Conservation (phyloP, 2,329 filamentous ascomycete species). For the Calonectria montana region DNA sequence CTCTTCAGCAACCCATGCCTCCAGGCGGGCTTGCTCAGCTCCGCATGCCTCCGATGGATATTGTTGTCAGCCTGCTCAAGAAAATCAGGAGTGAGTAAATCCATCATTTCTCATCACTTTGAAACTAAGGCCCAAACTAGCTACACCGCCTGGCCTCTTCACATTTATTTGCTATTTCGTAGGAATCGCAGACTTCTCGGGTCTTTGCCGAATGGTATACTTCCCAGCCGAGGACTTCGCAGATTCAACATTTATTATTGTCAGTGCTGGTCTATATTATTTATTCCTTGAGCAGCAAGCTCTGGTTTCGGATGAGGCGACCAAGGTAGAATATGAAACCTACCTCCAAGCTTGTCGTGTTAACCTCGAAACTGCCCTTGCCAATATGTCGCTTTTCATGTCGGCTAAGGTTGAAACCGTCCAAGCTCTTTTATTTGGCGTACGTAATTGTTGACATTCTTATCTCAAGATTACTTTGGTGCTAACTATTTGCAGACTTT, state of each 20-base stretch:
- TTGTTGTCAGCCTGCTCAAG: conserved; percentile 62
- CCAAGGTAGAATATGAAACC: conserved; percentile 50
- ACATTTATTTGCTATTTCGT: conserved; percentile 62
- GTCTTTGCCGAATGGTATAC: conserved; percentile 62
- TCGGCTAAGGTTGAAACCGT: conserved; percentile 66
- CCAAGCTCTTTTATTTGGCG: conserved; percentile 68
- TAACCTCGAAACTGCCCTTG: conserved; percentile 62
- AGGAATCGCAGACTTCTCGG: conserved; percentile 61
- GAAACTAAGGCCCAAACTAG: conserved; percentile 41
- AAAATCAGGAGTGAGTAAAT: conserved; percentile 55
- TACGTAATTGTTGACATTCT: conserved; percentile 47
- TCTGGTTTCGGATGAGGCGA: conserved; percentile 46
- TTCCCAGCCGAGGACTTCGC: conserved; percentile 64
- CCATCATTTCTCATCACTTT: not conserved
- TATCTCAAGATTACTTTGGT: not conserved
- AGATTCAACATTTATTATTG: conserved; percentile 62
- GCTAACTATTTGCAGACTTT: conserved; percentile 56
- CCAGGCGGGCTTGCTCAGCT: conserved; percentile 61
- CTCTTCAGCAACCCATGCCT: conserved; percentile 58
- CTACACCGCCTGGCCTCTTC: conserved; percentile 60
- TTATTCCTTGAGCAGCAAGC: conserved; percentile 60
- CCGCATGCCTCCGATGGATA: conserved; percentile 64
- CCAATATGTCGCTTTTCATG: conserved; percentile 66
- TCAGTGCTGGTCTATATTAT: conserved; percentile 62
- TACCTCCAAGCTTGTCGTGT: conserved; percentile 56